Base-by-base conservation (phyloP, 805 yeast genomes). In the Lipomyces yamadae region DNA sequence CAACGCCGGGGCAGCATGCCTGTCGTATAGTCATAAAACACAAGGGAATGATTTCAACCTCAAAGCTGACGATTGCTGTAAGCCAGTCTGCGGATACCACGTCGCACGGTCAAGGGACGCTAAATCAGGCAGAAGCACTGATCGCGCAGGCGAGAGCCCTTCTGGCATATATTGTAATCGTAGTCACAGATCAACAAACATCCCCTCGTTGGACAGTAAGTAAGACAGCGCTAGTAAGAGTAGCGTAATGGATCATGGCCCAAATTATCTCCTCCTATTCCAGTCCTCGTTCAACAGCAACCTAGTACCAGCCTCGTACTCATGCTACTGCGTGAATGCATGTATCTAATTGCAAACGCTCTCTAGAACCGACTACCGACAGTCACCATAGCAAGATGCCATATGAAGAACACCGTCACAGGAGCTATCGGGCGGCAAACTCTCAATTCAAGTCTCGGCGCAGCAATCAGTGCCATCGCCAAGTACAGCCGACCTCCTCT, bases 91-190 rank as follows among this genome's bases (percentile, higher is more conserved):
- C 45, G 45, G 33, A 11, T 18, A n/a, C 18, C 11, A 33, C 62
- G 18, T 8, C 30, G 35, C 55, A 39, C 18, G 55, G 62, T 42
- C 39, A 53, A 58, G 42, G 45, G 35, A 60, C 61, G 54, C 58
- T 33, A 58, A 50, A 39, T 18, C 39, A 50, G n/a, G 53, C 18
- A 4, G 32, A 18, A 29, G 29, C 29, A 54, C 57, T 53, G 45
- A 39, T 56, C 65, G 62, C 30, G 65, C 65, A n/a, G 29, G 65
- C 55, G 65, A 57, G 24, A 15, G 65, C 50, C 57, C 55, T 62
- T 45, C 53, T 62, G 65, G 62, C 58, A 53, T 62, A 62, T 62
- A 54, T 4, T 35, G 10, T 13, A 18, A 30, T 32, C 34, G 45
- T 33, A 15, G 52, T 24, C n/a, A n/a, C 42, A 48, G 45, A 24